Evolutionary conservation across 2,329 filamentous ascomycete species (phyloP), one percentile per base, ranked within the genome.

Genomic region (Trichoderma brevicompactum): DNA sequence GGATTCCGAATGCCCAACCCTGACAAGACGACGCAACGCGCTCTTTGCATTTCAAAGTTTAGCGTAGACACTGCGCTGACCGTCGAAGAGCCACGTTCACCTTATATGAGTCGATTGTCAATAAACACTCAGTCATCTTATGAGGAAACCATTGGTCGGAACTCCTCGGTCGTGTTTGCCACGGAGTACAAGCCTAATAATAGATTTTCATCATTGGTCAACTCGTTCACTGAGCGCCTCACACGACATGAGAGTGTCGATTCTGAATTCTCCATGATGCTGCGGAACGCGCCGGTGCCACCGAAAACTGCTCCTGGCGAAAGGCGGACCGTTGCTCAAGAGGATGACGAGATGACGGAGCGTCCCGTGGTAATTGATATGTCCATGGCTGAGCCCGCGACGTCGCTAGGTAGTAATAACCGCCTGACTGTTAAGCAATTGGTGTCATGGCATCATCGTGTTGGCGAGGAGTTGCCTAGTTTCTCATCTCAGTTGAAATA

Each of bases 381-480:
- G 58, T 70, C 71, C 19, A 54, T 59, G 28, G 48, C 71, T 46
- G 52, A 65, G 48, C 63, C 61, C 32, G 59, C 65, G 34, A 38
- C 8, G 5, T 19, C 56, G 10, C 8, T 36, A 9, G 23, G 12
- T 9, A 49, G 66, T 62, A 64, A 64, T 60, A 65, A 65, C 49
- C 49, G 56, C 65, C 53, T 50, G 44, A 65, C 66, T 54, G 65
- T 73, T 44, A 61, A 59, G 38, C 43, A 65, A 32, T 64, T 56
- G 28, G 66, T 65, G 38, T 65, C 68, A 41, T 88, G 85, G 81
- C 85, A 89, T 72, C 80, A 78, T 41, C 83, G 86, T 2, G 77
- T 89, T 54, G 87, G 87, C 28, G 84, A 89, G 50, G 78, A 83
- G 23, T 83, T 83, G 63, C 85, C 84, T 23, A 82, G 83, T 1